phyloP scores from a whole-genome alignment of 176 grass and related monocot genomes.

The Juncus inflexus region DNA sequence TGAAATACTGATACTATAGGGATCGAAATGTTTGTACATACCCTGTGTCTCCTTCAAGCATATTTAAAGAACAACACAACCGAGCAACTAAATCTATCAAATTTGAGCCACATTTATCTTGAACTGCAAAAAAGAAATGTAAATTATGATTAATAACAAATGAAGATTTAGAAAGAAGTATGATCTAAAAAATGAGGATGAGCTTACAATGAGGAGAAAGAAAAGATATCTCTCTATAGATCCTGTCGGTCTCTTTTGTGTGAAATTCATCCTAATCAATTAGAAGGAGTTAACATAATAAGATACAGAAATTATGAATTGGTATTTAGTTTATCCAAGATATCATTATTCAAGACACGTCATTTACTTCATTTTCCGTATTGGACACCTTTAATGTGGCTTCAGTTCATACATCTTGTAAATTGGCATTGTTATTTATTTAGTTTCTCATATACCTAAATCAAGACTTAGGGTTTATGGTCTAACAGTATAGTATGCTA shows the following conservation, averaged over 20 bases:
- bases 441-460: no score
- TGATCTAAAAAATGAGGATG: background rate
- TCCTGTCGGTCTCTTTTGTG: constrained; percentile 33
- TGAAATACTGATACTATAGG: background rate
- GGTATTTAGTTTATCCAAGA: no score
- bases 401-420: no score
- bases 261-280: constrained; percentile 35
- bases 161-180: background rate
- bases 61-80: constrained; percentile 74
- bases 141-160: constrained; percentile 5
- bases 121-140: constrained; percentile 26
- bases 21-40: constrained; percentile 30
- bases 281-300: constrained; percentile 8
- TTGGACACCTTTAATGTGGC: no score
- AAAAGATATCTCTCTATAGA: constrained; percentile 79
- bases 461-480: no score
- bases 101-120: constrained; percentile 19
- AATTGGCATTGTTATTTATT: no score
- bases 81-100: constrained; percentile 40
- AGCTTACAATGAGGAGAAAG: constrained; percentile 56
- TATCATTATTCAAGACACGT: no score
- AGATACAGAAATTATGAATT: background rate
- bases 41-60: constrained; percentile 99
- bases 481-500: no score
- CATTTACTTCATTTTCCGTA: no score